Evolutionary conservation across 768 basidiomycete species (phyloP), one percentile per base, ranked within the genome.

Genomic region (Lactifluus piperatus): DNA sequence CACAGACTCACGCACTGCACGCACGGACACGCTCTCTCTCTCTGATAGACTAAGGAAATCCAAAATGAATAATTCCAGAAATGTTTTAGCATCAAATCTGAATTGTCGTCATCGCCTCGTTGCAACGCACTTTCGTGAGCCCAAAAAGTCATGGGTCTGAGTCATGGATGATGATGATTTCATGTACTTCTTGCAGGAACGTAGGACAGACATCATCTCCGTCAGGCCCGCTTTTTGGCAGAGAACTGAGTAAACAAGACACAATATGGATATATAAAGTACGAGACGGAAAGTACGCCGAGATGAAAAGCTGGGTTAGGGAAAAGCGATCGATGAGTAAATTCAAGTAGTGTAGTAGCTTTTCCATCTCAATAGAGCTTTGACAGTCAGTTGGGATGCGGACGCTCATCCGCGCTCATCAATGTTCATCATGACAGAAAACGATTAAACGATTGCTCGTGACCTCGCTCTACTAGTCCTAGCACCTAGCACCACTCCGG

Each of bases 391-490:
- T n/a, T 14, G 13, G 5, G 5, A 29, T 10, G 29, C 34, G n/a
- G 34, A 47, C 36, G 44, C 36, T 58, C 50, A 30, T 52, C 20
- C 10, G 27, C 34, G 37, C 26, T 51, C 44, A 56, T 48, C 18
- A 49, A 47, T 10, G 36, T 26, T 41, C 30, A 8, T 8, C n/a
- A n/a, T n/a, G 46, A 56, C 44, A 36, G 20, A 47, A 39, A 3
- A 32, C 7, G 30, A 32, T 9, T n/a, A 1, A 5, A n/a, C 9
- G 16, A 39, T 6, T 20, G 55, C 47, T 36, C 36, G 54, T 57
- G 56, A 57, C 41, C 10, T 50, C 13, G 20, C 50, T 56, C 29
- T 39, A 56, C 54, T 47, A 51, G 55, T 61, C 54, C 24, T 61
- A 56, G 60, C 59, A 43, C 53, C 41, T 34, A 34, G 9, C 34